Evolutionary conservation across 768 basidiomycete species (phyloP), one percentile per base, ranked within the genome.

Genomic region (Pleurotus salmoneostramineus): DNA sequence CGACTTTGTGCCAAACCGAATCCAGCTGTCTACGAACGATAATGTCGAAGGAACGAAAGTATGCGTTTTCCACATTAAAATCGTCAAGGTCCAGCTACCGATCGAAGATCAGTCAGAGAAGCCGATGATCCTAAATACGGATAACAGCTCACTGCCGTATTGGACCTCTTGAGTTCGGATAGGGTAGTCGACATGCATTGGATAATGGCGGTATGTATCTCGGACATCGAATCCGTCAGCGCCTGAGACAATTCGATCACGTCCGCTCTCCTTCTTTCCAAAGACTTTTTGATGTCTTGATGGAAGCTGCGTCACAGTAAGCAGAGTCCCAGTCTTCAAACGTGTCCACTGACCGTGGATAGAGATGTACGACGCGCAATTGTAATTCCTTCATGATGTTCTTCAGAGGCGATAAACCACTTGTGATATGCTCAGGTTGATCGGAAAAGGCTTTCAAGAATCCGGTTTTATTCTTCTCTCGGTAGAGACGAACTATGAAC

Each of bases 381-480:
- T 95, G 92, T 5, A 98, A 80, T 68, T 96, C 93, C 60, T 94
- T 93, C 83, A 99, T 86, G 61, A 96, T 89, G 55, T 88, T 94
- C 65, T 87, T 90, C 17, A 99, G 76, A 1, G 97, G 97, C 1
- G 92, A 93, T 69, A 98, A 72, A 1, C 95, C 96, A 61, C 85
- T 92, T 0, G 90, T 95, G 60, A 99, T 97, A 61, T 89, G 85
- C 69, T 98, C 97, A 3, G 96, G 95, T 65, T 98, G 91, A 70
- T 98, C 97, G 2, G 94, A 93, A 67, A 99, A 97, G 0, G 94
- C 97, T 71, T 99, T 98, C 62, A 98, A 76, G 70, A 98, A 99
- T 1, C 96, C 96, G 2, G 77, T 78, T 68, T 81, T 83, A 74
- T 98, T 99, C 74, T 88, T 85, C 71, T 97, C 88, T 43, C 96